phyloP scores from a whole-genome alignment of 2,329 filamentous ascomycete species.

The Fusarium sambucinum region DNA sequence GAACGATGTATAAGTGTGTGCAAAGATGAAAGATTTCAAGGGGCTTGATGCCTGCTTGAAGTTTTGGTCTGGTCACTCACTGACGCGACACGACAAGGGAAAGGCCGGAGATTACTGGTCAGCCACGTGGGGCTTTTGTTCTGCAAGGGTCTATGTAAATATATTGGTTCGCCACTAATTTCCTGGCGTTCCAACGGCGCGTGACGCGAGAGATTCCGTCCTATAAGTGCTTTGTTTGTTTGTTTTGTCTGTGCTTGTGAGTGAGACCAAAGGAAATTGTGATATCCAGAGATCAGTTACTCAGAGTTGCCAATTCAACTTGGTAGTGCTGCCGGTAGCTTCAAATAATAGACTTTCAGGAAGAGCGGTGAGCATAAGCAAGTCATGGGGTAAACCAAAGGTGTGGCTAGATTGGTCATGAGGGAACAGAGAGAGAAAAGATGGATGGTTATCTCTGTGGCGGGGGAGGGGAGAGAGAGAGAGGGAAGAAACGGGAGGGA shows the following conservation, averaged over 20 bases:
- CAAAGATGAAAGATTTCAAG: slow-evolving; percentile 25
- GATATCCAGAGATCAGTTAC: slow-evolving; percentile 10
- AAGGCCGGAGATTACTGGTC: slow-evolving; percentile 24
- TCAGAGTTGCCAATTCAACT: slow-evolving; percentile 7
- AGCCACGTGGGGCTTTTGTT: slow-evolving; percentile 28
- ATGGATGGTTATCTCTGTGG: neutral
- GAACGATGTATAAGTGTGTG: slow-evolving; percentile 24
- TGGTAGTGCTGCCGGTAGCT: slow-evolving; percentile 17
- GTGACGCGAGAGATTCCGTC: slow-evolving; percentile 8
- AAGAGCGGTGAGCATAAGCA: slow-evolving; percentile 29
- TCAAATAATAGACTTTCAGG: slow-evolving; percentile 11
- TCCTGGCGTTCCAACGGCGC: slow-evolving; percentile 27
- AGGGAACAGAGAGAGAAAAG: neutral
- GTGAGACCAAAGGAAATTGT: slow-evolving; percentile 18
- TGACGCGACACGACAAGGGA: slow-evolving; percentile 24
- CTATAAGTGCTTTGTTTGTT: slow-evolving; percentile 1
- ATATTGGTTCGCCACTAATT: slow-evolving; percentile 31
- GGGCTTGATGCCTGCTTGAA: slow-evolving; percentile 29
- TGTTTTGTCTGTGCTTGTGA: neutral
- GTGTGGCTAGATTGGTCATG: slow-evolving; percentile 23
- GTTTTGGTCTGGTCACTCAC: slow-evolving; percentile 25
- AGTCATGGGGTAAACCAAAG: slow-evolving; percentile 26
- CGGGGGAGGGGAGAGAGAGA: neutral
- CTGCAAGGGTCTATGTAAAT: slow-evolving; percentile 35
- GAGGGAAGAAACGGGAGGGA: neutral